phyloP scores from a whole-genome alignment of 1,284 basidiomycete species.

The Puccinia hordei region DNA sequence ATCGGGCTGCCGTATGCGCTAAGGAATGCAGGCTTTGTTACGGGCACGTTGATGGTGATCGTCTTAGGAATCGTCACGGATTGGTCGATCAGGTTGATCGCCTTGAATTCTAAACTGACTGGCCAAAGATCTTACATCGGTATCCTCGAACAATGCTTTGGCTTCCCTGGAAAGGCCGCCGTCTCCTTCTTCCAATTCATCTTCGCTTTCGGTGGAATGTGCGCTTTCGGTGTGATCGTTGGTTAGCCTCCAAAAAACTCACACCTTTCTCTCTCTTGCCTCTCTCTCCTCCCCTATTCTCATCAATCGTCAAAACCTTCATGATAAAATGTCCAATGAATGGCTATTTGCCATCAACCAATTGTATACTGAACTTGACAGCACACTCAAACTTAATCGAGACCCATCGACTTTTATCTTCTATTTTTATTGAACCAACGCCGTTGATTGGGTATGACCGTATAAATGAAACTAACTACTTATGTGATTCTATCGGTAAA shows the following conservation, averaged over 20 bases:
- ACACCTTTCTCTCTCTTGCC: too few species aligned
- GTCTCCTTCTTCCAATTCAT: slow-evolving; percentile 97
- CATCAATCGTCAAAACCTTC: too few species aligned
- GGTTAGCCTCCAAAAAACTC: slow-evolving; percentile 51
- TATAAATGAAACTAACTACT: too few species aligned
- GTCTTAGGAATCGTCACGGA: slow-evolving; percentile 82
- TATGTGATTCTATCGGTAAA: too few species aligned
- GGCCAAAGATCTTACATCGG: slow-evolving; percentile 89
- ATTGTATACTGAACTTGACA: slow-evolving; percentile 2
- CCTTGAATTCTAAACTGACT: slow-evolving; percentile 87
- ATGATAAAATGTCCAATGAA: neutral
- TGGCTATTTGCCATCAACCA: neutral
- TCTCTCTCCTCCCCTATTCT: too few species aligned
- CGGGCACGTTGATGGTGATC: slow-evolving; percentile 78
- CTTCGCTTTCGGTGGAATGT: slow-evolving; percentile 69
- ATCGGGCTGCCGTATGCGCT: slow-evolving; percentile 81
- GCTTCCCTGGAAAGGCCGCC: slow-evolving; percentile 78
- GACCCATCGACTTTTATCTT: too few species aligned
- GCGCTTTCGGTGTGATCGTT: slow-evolving; percentile 86
- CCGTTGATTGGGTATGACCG: too few species aligned
- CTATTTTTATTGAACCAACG: too few species aligned
- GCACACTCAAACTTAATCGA: too few species aligned
- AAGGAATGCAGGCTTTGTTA: slow-evolving; percentile 86
- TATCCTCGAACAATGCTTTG: slow-evolving; percentile 94
- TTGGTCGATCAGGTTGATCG: slow-evolving; percentile 97